A percentile compares a stretch with the other conserved stretches of the same genome.
Conservation (phyloP, 768 basidiomycete species). For the Filobasidium floriforme region DNA sequence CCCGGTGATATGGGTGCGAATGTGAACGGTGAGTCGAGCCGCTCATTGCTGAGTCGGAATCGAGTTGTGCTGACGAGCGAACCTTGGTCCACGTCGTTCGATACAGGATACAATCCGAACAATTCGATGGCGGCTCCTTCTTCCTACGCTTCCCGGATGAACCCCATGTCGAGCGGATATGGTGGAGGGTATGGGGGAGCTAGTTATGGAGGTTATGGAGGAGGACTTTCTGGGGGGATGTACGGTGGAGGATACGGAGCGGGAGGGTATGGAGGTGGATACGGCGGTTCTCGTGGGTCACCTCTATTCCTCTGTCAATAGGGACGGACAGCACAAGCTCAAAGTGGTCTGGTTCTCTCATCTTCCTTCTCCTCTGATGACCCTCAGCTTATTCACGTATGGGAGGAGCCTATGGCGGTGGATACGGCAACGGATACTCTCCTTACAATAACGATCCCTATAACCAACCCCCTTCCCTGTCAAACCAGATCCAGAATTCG, state of each 20-base stretch:
- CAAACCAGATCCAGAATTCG: constrained; percentile 77
- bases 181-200: constrained; percentile 48
- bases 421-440: constrained; percentile 48
- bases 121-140: neutral
- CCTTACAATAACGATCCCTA: constrained; percentile 19
- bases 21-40: constrained; percentile 2
- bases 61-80: neutral
- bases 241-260: constrained; percentile 36
- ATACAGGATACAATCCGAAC: neutral
- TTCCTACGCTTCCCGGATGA: neutral
- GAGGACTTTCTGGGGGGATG: constrained; percentile 31
- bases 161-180: constrained; percentile 14
- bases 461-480: constrained; percentile 57
- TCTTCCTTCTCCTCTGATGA: neutral
- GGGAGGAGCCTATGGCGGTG: constrained; percentile 45
- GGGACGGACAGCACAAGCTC: neutral
- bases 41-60: too few relatives aligned
- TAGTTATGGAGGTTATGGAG: constrained; percentile 47
- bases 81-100: neutral
- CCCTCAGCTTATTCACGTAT: constrained; percentile 1
- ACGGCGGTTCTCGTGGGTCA: constrained; percentile 12
- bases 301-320: neutral
- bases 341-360: neutral
- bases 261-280: constrained; percentile 26
- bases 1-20: constrained; percentile 12